Conservation (phyloP, 768 basidiomycete genomes). For the Suillus sp. region DNA sequence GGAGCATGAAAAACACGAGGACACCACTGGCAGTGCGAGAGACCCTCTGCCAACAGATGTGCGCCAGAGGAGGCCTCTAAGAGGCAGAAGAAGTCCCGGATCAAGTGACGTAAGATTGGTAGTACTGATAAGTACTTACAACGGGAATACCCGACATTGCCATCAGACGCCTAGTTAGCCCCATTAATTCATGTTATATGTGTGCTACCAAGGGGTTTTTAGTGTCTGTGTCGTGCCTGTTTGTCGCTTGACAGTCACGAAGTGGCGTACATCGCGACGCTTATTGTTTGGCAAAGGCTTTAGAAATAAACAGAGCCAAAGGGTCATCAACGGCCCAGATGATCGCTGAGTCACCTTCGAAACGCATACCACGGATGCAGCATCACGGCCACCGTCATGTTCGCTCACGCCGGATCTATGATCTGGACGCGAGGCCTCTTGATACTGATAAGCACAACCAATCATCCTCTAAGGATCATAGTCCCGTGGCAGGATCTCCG, state of each 20-base stretch:
- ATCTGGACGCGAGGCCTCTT: not conserved
- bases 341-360: not conserved
- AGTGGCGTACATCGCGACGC: not conserved
- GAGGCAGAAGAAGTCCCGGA: not conserved
- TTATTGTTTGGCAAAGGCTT: slow-evolving; percentile 10
- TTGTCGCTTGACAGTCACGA: not conserved
- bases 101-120: slow-evolving; percentile 1
- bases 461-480: not conserved
- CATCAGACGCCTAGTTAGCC: not conserved
- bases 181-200: not conserved
- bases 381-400: not conserved
- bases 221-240: not conserved
- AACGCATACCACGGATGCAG: not conserved
- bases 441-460: slow-evolving; percentile 3
- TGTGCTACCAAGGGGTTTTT: not conserved
- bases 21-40: not conserved
- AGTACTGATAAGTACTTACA: not conserved
- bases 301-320: slow-evolving; percentile 9
- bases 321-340: not conserved
- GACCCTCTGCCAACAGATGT: slow-evolving; percentile 1
- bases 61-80: not conserved
- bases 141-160: not conserved
- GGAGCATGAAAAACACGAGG: not conserved
- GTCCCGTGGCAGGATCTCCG: slow-evolving; percentile 4
- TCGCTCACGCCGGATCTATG: not conserved